These are phyloP conservation scores for Pseudogymnoascus destructans DNA, from an alignment of 2,329 filamentous ascomycete genomes.

Conservation along the genomic window DNA sequence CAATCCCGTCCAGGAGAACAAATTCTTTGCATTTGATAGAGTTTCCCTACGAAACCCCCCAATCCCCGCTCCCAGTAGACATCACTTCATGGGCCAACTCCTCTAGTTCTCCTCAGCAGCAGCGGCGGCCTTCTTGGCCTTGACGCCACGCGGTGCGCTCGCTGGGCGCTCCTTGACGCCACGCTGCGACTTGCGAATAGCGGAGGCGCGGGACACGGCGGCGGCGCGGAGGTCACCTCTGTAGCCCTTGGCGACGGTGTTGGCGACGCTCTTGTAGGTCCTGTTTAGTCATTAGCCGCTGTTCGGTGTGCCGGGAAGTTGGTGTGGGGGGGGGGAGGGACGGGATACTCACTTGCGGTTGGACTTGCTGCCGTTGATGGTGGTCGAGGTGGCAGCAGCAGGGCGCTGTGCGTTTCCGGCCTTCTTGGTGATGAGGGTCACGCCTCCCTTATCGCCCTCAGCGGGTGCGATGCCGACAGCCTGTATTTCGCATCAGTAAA, in stretches of 20 bases:
- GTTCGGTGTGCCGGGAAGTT: background rate
- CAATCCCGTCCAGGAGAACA: constrained; percentile 7
- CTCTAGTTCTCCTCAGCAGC: constrained; percentile 34
- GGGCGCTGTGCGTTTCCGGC: constrained; percentile 58
- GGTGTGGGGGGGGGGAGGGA: background rate
- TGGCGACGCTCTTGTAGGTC: constrained; percentile 82
- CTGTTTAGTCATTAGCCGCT: constrained; percentile 31
- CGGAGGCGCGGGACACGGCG: constrained; percentile 77
- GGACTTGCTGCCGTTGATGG: constrained; percentile 59
- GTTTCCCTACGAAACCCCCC: background rate
- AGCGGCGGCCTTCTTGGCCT: constrained; percentile 56
- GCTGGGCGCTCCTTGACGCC: constrained; percentile 62
- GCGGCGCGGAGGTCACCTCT: constrained; percentile 61
- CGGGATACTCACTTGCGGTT: constrained; percentile 60
- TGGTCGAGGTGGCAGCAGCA: constrained; percentile 50
- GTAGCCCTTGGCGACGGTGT: constrained; percentile 76
- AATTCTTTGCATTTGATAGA: constrained; percentile 6
- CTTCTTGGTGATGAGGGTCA: constrained; percentile 80
- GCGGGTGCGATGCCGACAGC: constrained; percentile 67
- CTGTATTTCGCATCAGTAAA: constrained; percentile 27
- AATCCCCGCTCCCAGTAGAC: background rate
- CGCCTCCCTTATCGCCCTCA: constrained; percentile 56
- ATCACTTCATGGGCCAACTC: background rate
- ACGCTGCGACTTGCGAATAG: constrained; percentile 68
- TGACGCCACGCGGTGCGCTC: constrained; percentile 64